A percentile compares a stretch with the other conserved stretches of the same genome.
phyloP scores from a whole-genome alignment of 495 filamentous ascomycete species.

The Amphirosellinia nigrospora region DNA sequence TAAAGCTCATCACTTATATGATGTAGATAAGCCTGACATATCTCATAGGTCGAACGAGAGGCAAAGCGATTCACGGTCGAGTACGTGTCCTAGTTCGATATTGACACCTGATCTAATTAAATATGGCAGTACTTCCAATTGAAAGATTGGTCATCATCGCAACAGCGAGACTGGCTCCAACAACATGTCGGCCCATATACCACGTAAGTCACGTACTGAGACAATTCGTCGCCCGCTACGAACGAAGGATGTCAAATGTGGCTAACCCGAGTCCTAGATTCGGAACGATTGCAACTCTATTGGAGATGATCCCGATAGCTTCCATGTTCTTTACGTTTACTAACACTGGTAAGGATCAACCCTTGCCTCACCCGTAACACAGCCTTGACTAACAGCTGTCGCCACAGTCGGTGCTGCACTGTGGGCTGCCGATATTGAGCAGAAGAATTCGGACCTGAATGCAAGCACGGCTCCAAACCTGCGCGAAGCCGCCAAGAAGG shows the following conservation, averaged over 20 bases:
- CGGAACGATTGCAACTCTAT: constrained; percentile 73
- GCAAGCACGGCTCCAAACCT: constrained; percentile 59
- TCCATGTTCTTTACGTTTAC: constrained; percentile 89
- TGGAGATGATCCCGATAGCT: constrained; percentile 84
- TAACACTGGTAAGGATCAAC: constrained; percentile 67
- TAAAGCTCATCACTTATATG: background rate
- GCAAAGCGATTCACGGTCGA: constrained; percentile 45
- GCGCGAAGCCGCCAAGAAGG: constrained; percentile 61
- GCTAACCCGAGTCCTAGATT: constrained; percentile 60
- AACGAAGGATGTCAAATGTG: background rate
- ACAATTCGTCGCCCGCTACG: background rate
- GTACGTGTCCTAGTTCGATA: constrained; percentile 29
- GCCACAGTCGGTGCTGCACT: constrained; percentile 78
- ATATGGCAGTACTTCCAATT: constrained; percentile 78
- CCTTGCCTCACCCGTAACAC: background rate
- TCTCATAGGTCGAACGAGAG: constrained; percentile 45
- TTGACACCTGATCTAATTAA: constrained; percentile 29
- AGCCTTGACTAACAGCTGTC: constrained; percentile 30
- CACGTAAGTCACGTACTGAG: constrained; percentile 63
- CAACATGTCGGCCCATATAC: constrained; percentile 71
- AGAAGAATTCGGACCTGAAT: constrained; percentile 54
- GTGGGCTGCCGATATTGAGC: constrained; percentile 92
- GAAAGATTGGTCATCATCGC: constrained; percentile 71
- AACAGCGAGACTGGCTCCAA: constrained; percentile 69
- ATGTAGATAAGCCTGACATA: constrained; percentile 27